Evolutionary conservation across 768 basidiomycete species (phyloP), one percentile per base, ranked within the genome.

Genomic region (Roridomyces roridus): DNA sequence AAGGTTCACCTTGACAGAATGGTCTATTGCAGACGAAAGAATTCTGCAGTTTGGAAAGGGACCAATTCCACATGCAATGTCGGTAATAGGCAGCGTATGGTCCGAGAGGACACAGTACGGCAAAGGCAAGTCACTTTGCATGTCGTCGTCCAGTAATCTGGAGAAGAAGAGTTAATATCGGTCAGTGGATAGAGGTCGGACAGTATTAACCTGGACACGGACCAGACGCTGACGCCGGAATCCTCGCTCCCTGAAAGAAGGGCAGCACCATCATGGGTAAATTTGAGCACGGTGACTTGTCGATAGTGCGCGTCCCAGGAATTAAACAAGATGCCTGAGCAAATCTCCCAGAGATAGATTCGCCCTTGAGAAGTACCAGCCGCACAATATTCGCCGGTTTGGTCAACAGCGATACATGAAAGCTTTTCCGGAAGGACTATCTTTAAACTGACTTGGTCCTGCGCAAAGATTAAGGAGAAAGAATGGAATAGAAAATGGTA

Each of bases 281-380:
- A 98, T 39, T 83, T 85, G 2, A 98, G 73, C 9, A 89, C 87
- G 57, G 85, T 91, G 48, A 98, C 83, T 68, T 87, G 82, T 55
- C 96, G 91, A 75, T 98, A 99, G 72, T 98, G 96, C 17, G 96
- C 96, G 57, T 98, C 96, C 86, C 95, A 95, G 0, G 91, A 84
- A 63, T 89, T 86, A 77, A 87, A 94, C 42, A 98, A 77, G 49
- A 96, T 87, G n/a, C 96, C 96, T n/a, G 96, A 97, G 10, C 90
- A 80, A 62, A 94, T 80, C 91, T 98, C 96, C 97, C 97, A 99
- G 1, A 99, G 74, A 68, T 96, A 96, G 65, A 98, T 84, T 48
- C 95, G 85, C 26, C 97, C 97, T 66, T 91, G 88, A 5, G 83
- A 72, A 0, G 94, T 96, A 28, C 95, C 97, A 23, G 91, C 96